Base-by-base conservation (phyloP, 2,329 filamentous ascomycete genomes). In the Hyphodiscus sp. region DNA sequence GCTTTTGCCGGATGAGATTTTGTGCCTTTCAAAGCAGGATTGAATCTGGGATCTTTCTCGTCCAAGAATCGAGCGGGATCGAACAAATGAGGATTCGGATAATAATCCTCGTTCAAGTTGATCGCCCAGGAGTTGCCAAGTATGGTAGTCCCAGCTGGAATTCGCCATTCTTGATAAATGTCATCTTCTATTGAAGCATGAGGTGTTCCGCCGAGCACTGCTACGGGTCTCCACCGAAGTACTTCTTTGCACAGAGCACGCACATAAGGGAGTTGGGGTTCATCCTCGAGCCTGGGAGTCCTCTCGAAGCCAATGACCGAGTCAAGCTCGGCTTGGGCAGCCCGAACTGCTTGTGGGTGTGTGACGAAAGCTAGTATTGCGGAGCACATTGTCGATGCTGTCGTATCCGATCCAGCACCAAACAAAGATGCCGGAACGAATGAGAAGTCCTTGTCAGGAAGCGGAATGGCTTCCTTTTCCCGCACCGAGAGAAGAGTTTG, bases 181-280 rank as follows among this genome's bases (percentile, higher is more conserved):
- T 83, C 80, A 49, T 83, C 80, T 47, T 74, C 66, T 2, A 75
- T 70, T 16, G 77, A 71, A 44, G 70, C 73, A 63, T 83, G 80
- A 2, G 80, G 79, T 76, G n/a, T 81, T 15, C 75, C 76, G 5
- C 78, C 66, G 0, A 71, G 68, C 69, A 76, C 74, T 5, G 71
- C 71, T 2, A 78, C 68, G 1, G 76, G 76, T 30, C 69, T 68
- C 70, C 71, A 76, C n/a, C 76, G 70, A 71, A 77, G 59, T 0
- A 67, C 65, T 60, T 78, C 75, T 47, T 76, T 75, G 47, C 75
- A 65, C 15, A 72, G 59, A 41, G 69, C 70, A 15, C 67, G 61
- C 3, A 77, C 63, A 58, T 76, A 77, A 0, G 72, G 74, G 1
- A 77, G 59, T 3, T 68, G 58, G 1, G 59, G 49, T 38, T 69